Base-by-base conservation (phyloP, 2,329 filamentous ascomycete species). In the Blastomyces gilchristii region DNA sequence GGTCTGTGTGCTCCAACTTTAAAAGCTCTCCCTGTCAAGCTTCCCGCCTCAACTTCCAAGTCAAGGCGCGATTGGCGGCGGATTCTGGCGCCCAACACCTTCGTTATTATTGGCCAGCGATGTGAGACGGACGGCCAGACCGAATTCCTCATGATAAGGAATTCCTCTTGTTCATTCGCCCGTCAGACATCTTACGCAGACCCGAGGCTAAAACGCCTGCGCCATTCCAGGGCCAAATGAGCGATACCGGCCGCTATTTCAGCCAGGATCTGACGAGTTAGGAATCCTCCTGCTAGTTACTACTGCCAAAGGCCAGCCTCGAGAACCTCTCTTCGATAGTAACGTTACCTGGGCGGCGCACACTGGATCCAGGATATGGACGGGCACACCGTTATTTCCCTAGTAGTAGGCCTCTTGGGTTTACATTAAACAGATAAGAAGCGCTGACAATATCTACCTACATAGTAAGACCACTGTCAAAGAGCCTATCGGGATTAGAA, bases 21-120 rank as follows among this genome's bases (percentile, higher is more conserved):
- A 41, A 22, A 41, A 43, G 54, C 54, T 58, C 53, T 39, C 53
- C 53, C 53, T 56, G 53, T 56, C 53, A 58, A 57, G 54, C 54
- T 43, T 12, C 54, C 54, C 37, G 54, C 11, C 34, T n/a, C 12
- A 31, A 18, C 25, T 18, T 14, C 49, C 12, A 31, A 7, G 31
- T 22, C 49, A 25, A 14, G 7, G 45, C 49, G 3, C 49, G 1
- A 52, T 52, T 22, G 22, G 49, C 25, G 22, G 9, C 22, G 49
- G 11, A 5, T 28, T 52, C 49, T 52, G 49, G 49, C 22, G 8
- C 18, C 18, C 34, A 39, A 12, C 53, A 37, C 31, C 53, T 56
- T 56, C 53, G 22, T 56, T 22, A 56, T 39, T 56, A 56, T 39
- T 56, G 31, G 52, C 28, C n/a, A 31, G 14, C 14, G 5, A 53